These are phyloP conservation scores for Nothophytophthora sp. DNA, from an alignment of 352 stramenopile species.

Conservation along the genomic window DNA sequence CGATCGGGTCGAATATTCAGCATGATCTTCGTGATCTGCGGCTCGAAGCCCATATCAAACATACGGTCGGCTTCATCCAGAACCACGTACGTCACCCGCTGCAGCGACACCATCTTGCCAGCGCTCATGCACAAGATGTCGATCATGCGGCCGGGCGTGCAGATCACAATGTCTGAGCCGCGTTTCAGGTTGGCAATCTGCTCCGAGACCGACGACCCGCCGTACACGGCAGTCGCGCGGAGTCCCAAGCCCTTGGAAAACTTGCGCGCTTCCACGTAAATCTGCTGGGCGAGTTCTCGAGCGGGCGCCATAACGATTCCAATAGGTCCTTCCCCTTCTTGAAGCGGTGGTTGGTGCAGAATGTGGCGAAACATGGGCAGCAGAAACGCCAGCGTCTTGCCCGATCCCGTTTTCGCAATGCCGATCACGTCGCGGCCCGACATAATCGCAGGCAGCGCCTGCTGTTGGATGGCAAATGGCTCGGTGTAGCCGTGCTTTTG, in stretches of 20 bases:
- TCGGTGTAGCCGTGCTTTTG: conserved; percentile 92
- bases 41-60: conserved; percentile 99
- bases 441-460: conserved; percentile 98
- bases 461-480: conserved; percentile 98
- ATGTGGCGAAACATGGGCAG: conserved; percentile 97
- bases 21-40: conserved; percentile 98
- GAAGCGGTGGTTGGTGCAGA: conserved; percentile 85
- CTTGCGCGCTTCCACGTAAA: conserved; percentile 94
- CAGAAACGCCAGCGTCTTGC: conserved; percentile 91
- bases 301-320: conserved; percentile 98
- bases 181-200: conserved; percentile 99
- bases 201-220: conserved; percentile 92
- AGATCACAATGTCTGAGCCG: conserved; percentile 98
- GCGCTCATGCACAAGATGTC: conserved; percentile 99
- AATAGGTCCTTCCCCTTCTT: conserved; percentile 97
- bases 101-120: conserved; percentile 95
- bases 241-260: conserved; percentile 94
- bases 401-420: conserved; percentile 98
- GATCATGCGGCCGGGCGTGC: conserved; percentile 98
- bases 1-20: conserved; percentile 91
- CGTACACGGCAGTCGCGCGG: conserved; percentile 96
- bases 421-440: conserved; percentile 98
- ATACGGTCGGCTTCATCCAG: conserved; percentile 99
- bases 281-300: conserved; percentile 98
- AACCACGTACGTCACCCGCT: conserved; percentile 98